Conservation (phyloP, 768 basidiomycete species). For the Grammothele lineata region DNA sequence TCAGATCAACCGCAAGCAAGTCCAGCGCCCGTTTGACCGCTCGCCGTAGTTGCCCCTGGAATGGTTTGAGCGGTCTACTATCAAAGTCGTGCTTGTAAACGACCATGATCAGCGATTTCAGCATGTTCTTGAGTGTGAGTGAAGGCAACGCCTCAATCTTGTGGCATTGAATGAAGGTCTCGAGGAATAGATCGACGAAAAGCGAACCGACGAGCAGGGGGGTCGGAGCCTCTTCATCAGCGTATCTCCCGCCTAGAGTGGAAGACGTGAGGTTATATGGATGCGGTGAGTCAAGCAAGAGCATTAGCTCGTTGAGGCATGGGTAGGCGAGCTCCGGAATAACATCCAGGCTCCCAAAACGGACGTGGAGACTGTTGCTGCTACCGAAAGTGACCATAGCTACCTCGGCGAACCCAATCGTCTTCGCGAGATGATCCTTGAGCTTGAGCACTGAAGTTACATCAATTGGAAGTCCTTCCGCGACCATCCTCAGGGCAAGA, state of each 20-base stretch:
- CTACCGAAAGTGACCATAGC: conserved; percentile 40
- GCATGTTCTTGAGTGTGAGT: conserved; percentile 51
- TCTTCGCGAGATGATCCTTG: conserved; percentile 44
- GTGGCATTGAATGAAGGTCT: conserved; percentile 42
- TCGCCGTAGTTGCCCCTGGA: conserved; percentile 48
- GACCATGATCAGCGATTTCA: conserved; percentile 61
- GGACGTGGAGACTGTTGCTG: conserved; percentile 49
- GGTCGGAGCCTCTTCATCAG: conserved; percentile 39
- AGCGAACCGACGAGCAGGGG: conserved; percentile 54
- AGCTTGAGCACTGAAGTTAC: conserved; percentile 51
- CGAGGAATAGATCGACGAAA: conserved; percentile 59
- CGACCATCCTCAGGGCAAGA: conserved; percentile 62
- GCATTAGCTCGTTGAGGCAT: conserved; percentile 55
- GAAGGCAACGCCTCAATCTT: conserved; percentile 48
- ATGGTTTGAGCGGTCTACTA: conserved; percentile 44
- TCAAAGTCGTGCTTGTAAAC: conserved; percentile 76
- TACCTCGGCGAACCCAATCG: conserved; percentile 55
- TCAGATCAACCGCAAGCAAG: conserved; percentile 46
- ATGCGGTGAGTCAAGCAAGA: conserved; percentile 57
- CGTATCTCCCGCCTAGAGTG: conserved; percentile 34
- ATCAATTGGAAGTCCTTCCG: conserved; percentile 56
- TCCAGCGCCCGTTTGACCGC: conserved; percentile 51
- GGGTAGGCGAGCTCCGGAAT: conserved; percentile 44
- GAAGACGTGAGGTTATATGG: conserved; percentile 44
- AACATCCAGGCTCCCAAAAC: conserved; percentile 43